Evolutionary conservation across 371 early-diverging fungal species (phyloP).

Genomic region (Mucor irregularis): DNA sequence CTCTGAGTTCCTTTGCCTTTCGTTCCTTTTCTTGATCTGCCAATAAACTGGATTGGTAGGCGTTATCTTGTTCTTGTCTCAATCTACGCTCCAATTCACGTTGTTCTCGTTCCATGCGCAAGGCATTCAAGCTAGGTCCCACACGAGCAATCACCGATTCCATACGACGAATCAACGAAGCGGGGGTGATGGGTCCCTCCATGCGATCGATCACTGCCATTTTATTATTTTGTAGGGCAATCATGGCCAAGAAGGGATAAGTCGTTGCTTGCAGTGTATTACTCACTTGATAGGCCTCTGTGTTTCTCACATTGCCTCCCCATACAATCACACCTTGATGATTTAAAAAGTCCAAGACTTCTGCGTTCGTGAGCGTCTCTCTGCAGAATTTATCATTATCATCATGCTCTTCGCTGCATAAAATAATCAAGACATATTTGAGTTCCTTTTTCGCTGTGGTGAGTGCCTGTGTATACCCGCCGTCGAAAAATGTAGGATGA

Average conservation of each 20-base stretch:
- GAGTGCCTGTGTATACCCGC: slow-evolving; percentile 75
- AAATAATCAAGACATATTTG: slow-evolving; percentile 67
- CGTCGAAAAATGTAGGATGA: slow-evolving; percentile 78
- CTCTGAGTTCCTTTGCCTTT: slow-evolving; percentile 46
- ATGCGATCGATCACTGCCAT: slow-evolving; percentile 68
- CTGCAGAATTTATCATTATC: slow-evolving; percentile 71
- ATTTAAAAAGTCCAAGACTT: slow-evolving; percentile 59
- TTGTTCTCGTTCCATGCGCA: slow-evolving; percentile 63
- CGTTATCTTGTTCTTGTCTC: slow-evolving; percentile 83
- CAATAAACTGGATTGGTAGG: slow-evolving; percentile 76
- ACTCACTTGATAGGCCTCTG: slow-evolving; percentile 78
- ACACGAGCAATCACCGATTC: slow-evolving; percentile 52
- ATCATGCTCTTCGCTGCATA: slow-evolving; percentile 83
- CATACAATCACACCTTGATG: slow-evolving; percentile 72
- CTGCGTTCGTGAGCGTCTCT: slow-evolving; percentile 60
- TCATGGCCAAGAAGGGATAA: slow-evolving; percentile 81
- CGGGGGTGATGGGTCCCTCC: slow-evolving; percentile 56
- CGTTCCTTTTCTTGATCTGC: slow-evolving; percentile 72
- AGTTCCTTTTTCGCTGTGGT: slow-evolving; percentile 72
- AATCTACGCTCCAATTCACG: slow-evolving; percentile 69
- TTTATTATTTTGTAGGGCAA: slow-evolving; percentile 55
- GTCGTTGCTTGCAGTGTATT: slow-evolving; percentile 67
- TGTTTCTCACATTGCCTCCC: slow-evolving; percentile 74
- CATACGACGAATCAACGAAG: slow-evolving; percentile 52
- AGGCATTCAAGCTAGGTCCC: slow-evolving; percentile 49